Evolutionary conservation across 129 eudicot species (phyloP).

Genomic region (Tanacetum coccineum): DNA sequence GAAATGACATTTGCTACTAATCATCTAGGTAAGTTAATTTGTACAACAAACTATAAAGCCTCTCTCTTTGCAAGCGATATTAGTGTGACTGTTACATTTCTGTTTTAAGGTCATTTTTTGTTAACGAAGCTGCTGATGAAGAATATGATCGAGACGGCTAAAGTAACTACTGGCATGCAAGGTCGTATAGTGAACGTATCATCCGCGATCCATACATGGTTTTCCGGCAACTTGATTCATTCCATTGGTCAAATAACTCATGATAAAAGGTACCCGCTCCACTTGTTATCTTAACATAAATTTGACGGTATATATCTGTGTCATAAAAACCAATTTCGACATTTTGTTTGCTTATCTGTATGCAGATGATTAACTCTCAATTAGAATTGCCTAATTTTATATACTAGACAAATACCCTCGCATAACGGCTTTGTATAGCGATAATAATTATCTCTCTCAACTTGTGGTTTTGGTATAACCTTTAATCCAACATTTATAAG

Average conservation of each 20-base stretch:
- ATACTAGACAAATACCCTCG: too few species aligned
- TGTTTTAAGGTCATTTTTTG: not conserved
- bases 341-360: too few species aligned
- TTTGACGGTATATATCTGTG: too few species aligned
- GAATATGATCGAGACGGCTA: slow-evolving; percentile 2
- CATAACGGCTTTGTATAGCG: too few species aligned
- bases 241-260: slow-evolving; percentile 55
- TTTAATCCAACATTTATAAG: too few species aligned
- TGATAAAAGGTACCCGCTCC: slow-evolving; percentile 42
- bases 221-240: slow-evolving; percentile 70
- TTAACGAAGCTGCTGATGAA: not conserved
- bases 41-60: too few species aligned
- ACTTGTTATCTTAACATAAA: not conserved
- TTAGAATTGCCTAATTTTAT: too few species aligned
- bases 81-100: too few species aligned
- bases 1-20: slow-evolving; percentile 97
- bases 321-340: not conserved
- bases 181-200: slow-evolving; percentile 95
- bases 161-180: slow-evolving; percentile 41
- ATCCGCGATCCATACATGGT: slow-evolving; percentile 80
- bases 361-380: too few species aligned
- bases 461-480: too few species aligned
- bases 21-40: slow-evolving; percentile 48
- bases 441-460: too few species aligned
- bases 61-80: too few species aligned